Conservation (phyloP, 371 early-diverging fungal species). For the Lichtheimia ramosa region DNA sequence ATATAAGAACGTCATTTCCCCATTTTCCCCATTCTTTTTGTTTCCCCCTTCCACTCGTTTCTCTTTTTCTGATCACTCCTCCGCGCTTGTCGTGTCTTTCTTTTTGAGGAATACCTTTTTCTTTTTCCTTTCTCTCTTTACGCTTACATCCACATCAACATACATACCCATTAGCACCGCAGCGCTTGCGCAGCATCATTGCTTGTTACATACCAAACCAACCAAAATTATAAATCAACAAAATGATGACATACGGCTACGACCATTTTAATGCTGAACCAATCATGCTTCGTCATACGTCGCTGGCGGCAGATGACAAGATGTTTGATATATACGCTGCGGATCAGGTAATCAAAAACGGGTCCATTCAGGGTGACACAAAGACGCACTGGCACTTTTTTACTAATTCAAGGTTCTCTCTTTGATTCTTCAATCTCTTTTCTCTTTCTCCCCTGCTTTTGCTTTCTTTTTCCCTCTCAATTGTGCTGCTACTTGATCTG, state of each 20-base stretch:
- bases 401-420: conserved; percentile 1
- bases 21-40: neutral
- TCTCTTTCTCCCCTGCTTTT: conserved; percentile 7
- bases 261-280: conserved; percentile 33
- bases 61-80: conserved; percentile 10
- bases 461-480: conserved; percentile 2
- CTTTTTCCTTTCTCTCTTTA: conserved; percentile 7
- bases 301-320: conserved; percentile 27
- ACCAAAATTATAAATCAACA: conserved; percentile 2
- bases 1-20: neutral
- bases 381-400: conserved; percentile 3
- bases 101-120: neutral
- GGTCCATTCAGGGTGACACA: neutral
- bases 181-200: neutral
- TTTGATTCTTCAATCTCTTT: conserved; percentile 5
- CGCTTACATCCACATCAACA: conserved; percentile 8
- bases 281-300: conserved; percentile 29
- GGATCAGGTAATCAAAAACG: conserved; percentile 3
- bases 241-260: conserved; percentile 30
- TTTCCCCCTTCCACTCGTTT: conserved; percentile 13
- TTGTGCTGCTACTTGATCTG: neutral
- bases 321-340: conserved; percentile 8
- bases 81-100: conserved; percentile 4
- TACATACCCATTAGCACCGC: conserved; percentile 4
- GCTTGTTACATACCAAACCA: neutral